These are phyloP conservation scores for Polyplosphaeria fusca DNA, from an alignment of 495 filamentous ascomycete genomes.

Conservation along the genomic window DNA sequence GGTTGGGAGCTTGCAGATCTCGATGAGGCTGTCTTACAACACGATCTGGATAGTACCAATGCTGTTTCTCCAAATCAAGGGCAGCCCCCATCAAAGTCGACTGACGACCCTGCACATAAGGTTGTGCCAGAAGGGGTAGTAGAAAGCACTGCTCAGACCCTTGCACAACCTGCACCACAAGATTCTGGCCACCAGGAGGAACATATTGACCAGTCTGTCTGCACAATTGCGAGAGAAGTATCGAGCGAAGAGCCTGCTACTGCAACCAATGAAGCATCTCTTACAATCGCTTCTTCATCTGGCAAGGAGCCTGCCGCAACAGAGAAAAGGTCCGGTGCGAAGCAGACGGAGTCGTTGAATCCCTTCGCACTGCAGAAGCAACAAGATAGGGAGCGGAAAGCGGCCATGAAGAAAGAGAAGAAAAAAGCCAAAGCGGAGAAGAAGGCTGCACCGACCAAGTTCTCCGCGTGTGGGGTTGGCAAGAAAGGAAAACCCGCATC, in stretches of 20 bases:
- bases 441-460: not conserved
- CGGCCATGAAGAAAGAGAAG: slow-evolving; percentile 24
- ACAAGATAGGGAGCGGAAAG: slow-evolving; percentile 9
- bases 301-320: not conserved
- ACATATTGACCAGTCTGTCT: not conserved
- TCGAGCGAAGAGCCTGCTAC: not conserved
- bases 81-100: no score
- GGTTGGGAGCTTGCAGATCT: no score
- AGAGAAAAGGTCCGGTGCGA: slow-evolving; percentile 13
- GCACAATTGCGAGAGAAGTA: no score
- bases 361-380: slow-evolving; percentile 24
- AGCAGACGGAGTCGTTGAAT: slow-evolving; percentile 26
- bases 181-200: slow-evolving; percentile 1
- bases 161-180: not conserved
- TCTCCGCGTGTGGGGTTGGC: no score
- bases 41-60: no score
- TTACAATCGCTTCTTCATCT: not conserved
- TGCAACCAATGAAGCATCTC: not conserved
- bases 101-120: not conserved
- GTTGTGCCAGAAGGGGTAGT: not conserved
- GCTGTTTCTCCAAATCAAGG: no score
- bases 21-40: no score
- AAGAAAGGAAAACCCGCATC: no score
- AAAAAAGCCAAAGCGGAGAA: slow-evolving; percentile 17
- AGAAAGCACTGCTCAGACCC: not conserved